Base-by-base conservation (phyloP, 345 rosid genomes). In the Kandelia obovata region DNA sequence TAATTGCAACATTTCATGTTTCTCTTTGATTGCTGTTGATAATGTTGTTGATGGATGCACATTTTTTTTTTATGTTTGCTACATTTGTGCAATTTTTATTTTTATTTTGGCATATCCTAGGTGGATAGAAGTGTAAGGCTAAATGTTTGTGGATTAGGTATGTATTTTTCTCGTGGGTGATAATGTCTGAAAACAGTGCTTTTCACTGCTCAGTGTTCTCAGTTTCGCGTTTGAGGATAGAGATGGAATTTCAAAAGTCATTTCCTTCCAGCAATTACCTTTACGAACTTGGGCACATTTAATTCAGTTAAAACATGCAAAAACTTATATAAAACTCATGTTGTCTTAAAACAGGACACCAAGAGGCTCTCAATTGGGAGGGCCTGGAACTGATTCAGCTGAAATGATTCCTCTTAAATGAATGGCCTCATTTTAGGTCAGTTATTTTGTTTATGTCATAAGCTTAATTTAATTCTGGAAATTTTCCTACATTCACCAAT, bases 401-500 rank as follows among this genome's bases (percentile, higher is more conserved):
- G 92, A 91, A 92, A 91, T 94, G 96, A 89, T 88, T 82, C 92
- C 95, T 87, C 95, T 87, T 84, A 85, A 85, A 82, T 86, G 83
- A 87, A 87, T 94, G 98, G 97, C 97, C 91, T 91, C 97, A 88
- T 86, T 94, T 89, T 92, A 92, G 97, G 97, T 92, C 96, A 95
- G 97, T 92, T 83, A 74, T 85, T 85, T 81, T 87, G 92, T 84
- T 95, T 92, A 89, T 76, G 82, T 76, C 84, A 64, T 61, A 77
- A 88, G 85, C 73, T 84, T 79, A 80, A 66, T 79, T 86, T 79
- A 75, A 84, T 67, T 53, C 88, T 81, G 83, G 89, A 92, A 58
- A 77, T 82, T 79, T 72, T 13, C 87, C 96, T 89, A 83, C 84
- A 65, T 69, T 73, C 75, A 47, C 80, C 64, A 85, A 78, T 81